Base-by-base conservation (phyloP, 2,329 filamentous ascomycete species). In the Aureobasidium pullulans region DNA sequence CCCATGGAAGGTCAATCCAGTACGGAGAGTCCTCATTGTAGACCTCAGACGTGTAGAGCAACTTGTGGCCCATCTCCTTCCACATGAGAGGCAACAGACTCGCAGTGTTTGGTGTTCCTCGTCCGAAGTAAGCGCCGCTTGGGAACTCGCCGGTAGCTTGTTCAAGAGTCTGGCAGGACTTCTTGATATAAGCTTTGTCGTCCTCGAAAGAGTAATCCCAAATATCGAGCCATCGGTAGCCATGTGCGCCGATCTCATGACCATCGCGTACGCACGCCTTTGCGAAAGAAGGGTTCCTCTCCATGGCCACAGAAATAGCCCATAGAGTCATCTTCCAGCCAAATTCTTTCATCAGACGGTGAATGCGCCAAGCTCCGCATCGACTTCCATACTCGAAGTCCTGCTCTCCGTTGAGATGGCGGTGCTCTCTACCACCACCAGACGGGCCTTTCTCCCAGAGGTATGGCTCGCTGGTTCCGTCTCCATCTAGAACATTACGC, bases 11-110 rank as follows among this genome's bases (percentile, higher is more conserved):
- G 63, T 82, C 79, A 8, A 77, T 72, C 80, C 79, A 82, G 66
- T 82, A 82, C 0, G 80, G 80, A 8, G 82, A 70, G 60, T 83
- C 80, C 60, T 83, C 81, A 16, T 79, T 78, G 61, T 82, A 83
- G 1, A 73, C 75, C 62, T 83, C 80, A 13, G 71, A 73, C 19
- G 75, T 73, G 72, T 78, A 83, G 0, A 81, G 66, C 1, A 83
- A 71, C 60, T 75, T 74, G 59, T 77, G 75, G 4, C 78, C 77
- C 72, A 82, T 76, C 66, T 82, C 80, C 61, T 78, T 75, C 67
- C 77, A 81, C 2, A 79, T 74, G 63, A 77, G 73, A 47, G 75
- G 76, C 1, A 82, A 71, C 28, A 81, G 66, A 10, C 73, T 74
- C 7, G 74, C 69, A 11, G 75, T 77, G 44, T 79, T 76, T 1